Evolutionary conservation across 176 grass and related monocot species (phyloP).

Genomic region (Musa beccarii): DNA sequence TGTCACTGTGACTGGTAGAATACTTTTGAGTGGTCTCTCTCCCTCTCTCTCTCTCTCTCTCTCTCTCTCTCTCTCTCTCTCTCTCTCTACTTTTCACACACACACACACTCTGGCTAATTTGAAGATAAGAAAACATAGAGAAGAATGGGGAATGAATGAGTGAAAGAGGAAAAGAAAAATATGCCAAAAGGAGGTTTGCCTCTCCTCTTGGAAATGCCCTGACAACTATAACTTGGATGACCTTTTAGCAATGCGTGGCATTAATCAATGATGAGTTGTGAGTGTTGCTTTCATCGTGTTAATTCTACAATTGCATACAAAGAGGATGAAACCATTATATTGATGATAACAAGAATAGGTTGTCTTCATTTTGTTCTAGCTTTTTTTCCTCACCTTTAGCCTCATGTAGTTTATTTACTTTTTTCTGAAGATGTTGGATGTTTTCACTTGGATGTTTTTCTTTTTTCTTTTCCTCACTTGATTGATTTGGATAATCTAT

Average conservation of each 20-base stretch:
- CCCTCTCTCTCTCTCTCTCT: too few species aligned
- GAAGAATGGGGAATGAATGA: background rate
- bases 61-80: too few species aligned
- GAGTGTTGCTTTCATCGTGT: background rate
- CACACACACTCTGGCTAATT: too few species aligned
- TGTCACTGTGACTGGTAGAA: too few species aligned
- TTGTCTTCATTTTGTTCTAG: background rate
- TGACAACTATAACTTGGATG: background rate
- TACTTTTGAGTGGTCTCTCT: too few species aligned
- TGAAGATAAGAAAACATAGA: background rate
- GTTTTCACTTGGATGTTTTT: background rate
- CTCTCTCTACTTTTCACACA: too few species aligned
- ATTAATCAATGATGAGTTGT: background rate
- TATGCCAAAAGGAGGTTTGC: background rate
- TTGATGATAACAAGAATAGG: background rate
- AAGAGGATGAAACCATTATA: background rate
- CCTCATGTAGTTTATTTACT: background rate
- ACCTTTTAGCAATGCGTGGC: background rate
- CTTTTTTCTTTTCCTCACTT: background rate
- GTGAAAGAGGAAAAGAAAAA: background rate
- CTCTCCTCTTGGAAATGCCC: background rate
- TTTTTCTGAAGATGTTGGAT: background rate
- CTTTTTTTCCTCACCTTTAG: too few species aligned
- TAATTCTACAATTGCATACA: background rate
- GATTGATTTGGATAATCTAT: conserved; percentile 14